Conservation (phyloP, 768 basidiomycete species). For the Rhodotorula taiwanensis region DNA sequence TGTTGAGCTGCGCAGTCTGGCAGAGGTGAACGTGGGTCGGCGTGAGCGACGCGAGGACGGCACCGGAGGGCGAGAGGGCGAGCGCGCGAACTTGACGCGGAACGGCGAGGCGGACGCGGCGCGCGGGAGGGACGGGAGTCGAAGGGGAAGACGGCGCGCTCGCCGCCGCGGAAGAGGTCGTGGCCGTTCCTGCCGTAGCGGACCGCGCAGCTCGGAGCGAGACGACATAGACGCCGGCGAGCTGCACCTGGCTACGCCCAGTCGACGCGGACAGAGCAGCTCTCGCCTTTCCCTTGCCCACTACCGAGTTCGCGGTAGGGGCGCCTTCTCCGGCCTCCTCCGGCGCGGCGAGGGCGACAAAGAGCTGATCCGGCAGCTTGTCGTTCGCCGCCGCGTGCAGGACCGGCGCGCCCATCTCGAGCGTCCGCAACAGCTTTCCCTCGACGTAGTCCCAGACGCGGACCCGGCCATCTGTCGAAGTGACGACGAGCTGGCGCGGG, state of each 20-base stretch:
- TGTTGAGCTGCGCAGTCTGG: conserved; percentile 50
- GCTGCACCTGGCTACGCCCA: background rate
- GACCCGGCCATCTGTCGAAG: conserved; percentile 72
- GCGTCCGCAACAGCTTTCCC: conserved; percentile 65
- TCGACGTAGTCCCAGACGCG: conserved; percentile 93
- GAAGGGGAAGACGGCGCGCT: background rate
- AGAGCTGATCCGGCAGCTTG: conserved; percentile 60
- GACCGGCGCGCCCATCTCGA: conserved; percentile 64
- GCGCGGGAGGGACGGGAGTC: conserved; percentile 20
- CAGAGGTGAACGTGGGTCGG: conserved; percentile 69
- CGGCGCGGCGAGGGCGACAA: conserved; percentile 51
- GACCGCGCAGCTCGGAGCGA: conserved; percentile 13
- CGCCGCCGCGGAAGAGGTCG: background rate
- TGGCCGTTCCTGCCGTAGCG: background rate
- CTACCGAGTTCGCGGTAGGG: conserved; percentile 8
- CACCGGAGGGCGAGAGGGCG: conserved; percentile 65
- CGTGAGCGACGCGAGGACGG: conserved; percentile 67
- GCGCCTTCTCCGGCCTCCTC: background rate
- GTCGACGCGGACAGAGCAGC: background rate
- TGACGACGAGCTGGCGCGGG: conserved; percentile 79
- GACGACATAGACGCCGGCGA: conserved; percentile 29
- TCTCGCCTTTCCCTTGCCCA: background rate
- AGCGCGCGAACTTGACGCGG: conserved; percentile 50
- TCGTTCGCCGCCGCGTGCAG: conserved; percentile 65
- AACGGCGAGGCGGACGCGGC: conserved; percentile 35